Evolutionary conservation across 192 early-diverging fungal species (phyloP).

Genomic region (Bifiguratus adelaidae): DNA sequence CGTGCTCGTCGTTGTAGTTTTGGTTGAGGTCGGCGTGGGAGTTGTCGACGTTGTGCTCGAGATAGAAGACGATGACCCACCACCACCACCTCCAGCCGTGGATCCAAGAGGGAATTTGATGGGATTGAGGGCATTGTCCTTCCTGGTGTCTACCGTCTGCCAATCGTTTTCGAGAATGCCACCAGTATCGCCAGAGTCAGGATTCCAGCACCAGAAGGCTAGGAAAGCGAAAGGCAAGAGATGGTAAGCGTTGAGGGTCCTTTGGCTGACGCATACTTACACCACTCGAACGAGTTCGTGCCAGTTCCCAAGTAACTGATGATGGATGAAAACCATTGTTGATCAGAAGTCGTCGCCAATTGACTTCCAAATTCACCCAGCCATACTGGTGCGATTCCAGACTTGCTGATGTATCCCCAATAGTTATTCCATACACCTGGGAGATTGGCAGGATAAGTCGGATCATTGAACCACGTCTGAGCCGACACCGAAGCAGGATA

Average conservation of each 20-base stretch:
- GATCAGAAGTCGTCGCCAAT: constrained; percentile 11
- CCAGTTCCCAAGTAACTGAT: constrained; percentile 15
- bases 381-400: constrained; percentile 13
- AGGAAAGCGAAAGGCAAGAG: no score
- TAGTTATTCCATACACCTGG: constrained; percentile 15
- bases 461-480: constrained; percentile 17
- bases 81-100: no score
- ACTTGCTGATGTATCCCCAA: constrained; percentile 14
- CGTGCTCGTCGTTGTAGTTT: not conserved
- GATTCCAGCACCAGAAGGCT: constrained; percentile 27
- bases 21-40: not conserved
- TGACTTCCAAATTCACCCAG: constrained; percentile 21
- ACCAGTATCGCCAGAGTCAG: constrained; percentile 24
- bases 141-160: not conserved
- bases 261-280: no score
- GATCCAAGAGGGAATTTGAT: not conserved
- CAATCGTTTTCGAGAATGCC: constrained; percentile 17
- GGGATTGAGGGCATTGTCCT: not conserved
- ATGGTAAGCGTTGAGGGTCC: no score
- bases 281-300: constrained; percentile 11
- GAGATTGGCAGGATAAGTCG: constrained; percentile 19
- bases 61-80: not conserved
- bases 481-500: constrained; percentile 3
- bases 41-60: not conserved
- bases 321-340: constrained; percentile 6